These are phyloP conservation scores for Pseudogymnoascus sp. DNA, from an alignment of 2,329 filamentous ascomycete genomes.

Conservation along the genomic window DNA sequence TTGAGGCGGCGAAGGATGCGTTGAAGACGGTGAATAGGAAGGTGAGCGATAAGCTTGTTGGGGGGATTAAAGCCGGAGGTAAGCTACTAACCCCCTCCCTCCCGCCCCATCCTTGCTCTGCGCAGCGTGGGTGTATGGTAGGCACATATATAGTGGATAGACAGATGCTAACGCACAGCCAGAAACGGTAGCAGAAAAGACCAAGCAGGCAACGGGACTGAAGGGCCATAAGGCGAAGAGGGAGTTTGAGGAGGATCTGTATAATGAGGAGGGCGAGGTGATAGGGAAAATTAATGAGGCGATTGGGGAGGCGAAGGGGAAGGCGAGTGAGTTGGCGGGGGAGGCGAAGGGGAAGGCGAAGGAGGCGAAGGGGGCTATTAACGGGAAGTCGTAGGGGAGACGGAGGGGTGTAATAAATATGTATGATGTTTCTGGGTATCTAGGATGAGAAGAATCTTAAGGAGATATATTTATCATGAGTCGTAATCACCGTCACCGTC, in stretches of 20 bases:
- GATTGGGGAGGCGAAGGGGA: slow-evolving; percentile 29
- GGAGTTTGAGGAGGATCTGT: slow-evolving; percentile 12
- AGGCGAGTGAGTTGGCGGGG: slow-evolving; percentile 32
- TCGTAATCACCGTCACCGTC: background rate
- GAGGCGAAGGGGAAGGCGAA: slow-evolving; percentile 36
- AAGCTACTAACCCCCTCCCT: slow-evolving; percentile 17
- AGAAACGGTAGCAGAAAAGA: slow-evolving; percentile 38
- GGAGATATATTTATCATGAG: background rate
- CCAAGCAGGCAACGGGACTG: slow-evolving; percentile 39
- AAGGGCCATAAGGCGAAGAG: slow-evolving; percentile 16
- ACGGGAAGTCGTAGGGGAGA: background rate
- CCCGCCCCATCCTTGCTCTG: no score
- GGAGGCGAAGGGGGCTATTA: slow-evolving; percentile 15
- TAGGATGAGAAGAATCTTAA: background rate
- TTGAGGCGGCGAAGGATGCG: slow-evolving; percentile 50
- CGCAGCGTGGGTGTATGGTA: no score
- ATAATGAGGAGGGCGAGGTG: slow-evolving; percentile 33
- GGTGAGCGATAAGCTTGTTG: slow-evolving; percentile 54
- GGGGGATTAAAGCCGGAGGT: slow-evolving; percentile 53
- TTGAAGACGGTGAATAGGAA: slow-evolving; percentile 52
- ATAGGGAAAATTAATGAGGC: slow-evolving; percentile 36
- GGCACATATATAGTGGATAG: no score
- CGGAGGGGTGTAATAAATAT: background rate
- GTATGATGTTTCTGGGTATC: background rate
- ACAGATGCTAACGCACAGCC: background rate